Conservation (phyloP, 1,139 yeast genomes). For the Hemisphaericaspora xylanilytica region DNA sequence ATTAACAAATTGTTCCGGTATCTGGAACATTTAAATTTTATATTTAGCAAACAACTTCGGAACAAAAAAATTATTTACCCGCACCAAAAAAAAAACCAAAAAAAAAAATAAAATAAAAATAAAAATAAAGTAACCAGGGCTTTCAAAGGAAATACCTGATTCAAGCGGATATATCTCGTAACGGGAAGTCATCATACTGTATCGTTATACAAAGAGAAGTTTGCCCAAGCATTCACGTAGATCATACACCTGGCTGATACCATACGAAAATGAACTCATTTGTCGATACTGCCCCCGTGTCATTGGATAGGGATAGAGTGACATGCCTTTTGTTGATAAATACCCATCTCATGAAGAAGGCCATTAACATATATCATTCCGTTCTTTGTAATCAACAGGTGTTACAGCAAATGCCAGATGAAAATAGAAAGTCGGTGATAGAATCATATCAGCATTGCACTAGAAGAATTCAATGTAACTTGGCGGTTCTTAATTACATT, state of each 20-base stretch:
- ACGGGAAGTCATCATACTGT: too few relatives aligned
- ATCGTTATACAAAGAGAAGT: too few relatives aligned
- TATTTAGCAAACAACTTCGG: background rate
- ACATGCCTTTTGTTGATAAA: constrained; percentile 52
- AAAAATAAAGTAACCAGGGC: background rate
- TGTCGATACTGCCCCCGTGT: constrained; percentile 16
- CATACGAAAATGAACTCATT: constrained; percentile 4
- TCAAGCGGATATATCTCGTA: too few relatives aligned
- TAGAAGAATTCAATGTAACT: constrained; percentile 52
- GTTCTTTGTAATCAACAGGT: constrained; percentile 36
- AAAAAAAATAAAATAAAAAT: background rate
- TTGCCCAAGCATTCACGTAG: too few relatives aligned
- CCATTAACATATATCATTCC: constrained; percentile 38
- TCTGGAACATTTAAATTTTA: background rate
- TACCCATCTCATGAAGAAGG: constrained; percentile 50
- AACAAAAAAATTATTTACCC: background rate
- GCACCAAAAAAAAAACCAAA: background rate
- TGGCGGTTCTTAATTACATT: constrained; percentile 50
- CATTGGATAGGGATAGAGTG: constrained; percentile 44
- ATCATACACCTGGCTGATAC: too few relatives aligned
- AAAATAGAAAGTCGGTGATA: constrained; percentile 34
- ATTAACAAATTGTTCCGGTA: background rate
- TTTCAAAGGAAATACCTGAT: too few relatives aligned
- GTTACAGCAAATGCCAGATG: constrained; percentile 36
- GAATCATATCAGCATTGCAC: constrained; percentile 52